Evolutionary conservation across 257 asterid genomes (phyloP), one percentile per base, ranked within the genome.

Genomic region (Nicotiana obtusifolia): DNA sequence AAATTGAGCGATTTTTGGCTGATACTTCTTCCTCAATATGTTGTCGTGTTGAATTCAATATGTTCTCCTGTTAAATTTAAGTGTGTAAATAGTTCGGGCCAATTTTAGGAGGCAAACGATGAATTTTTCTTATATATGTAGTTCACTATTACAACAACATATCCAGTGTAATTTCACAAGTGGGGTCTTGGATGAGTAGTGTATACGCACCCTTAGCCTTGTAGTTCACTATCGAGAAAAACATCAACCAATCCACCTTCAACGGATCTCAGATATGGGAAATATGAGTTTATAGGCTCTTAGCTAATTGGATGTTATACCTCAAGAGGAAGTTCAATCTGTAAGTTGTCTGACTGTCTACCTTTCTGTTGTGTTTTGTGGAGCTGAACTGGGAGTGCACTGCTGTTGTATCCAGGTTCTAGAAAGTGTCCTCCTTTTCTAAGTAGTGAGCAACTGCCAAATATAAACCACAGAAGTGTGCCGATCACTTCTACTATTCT

Each of bases 281-380:
- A 35, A 35, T 7, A 35, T 35, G 9, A 35, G 41, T 35, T 35
- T 7, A 35, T 35, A 35, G 41, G 41, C 41, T 33, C 37, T 33
- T 33, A 33, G 37, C 37, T 33, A 33, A 33, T 33, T 33, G 7
- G 37, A 33, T 33, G 37, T 33, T 33, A 5, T 5, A 37, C 88
- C 89, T 78, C 92, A 81, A 37, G 97, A 94, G 86, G 98, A 92
- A 90, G 82, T 87, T 73, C 98, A 94, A 81, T 86, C 96, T 57
- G 98, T 94, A 86, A 82, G 91, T 82, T 87, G 28, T 81, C 37
- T 30, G 49, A 62, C 60, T 24, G 83, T 82, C 57, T 62, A 76
- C 57, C 67, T 41, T 77, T 24, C 61, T 77, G 57, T 49, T 41
- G 57, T 83, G 49, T 78, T 52, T 37, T 30, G 22, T 80, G 77